Base-by-base conservation (phyloP, 495 filamentous ascomycete genomes). In the Hyaloscypha hepaticicola region DNA sequence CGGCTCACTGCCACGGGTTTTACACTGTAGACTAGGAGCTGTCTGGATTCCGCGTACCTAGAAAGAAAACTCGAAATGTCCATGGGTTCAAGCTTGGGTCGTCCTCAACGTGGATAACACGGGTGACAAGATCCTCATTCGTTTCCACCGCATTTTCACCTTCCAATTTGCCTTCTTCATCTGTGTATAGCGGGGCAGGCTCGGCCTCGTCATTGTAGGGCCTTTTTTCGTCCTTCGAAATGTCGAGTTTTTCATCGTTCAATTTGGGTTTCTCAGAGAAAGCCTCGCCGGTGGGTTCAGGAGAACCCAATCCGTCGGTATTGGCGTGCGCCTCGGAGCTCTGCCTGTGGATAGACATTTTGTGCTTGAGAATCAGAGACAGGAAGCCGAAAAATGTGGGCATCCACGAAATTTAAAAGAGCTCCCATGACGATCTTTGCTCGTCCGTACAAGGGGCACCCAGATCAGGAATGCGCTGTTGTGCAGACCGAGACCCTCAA, bases 51-150 rank as follows among this genome's bases (percentile, higher is more conserved):
- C 12, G 4, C 38, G 12, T 22, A 49, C 62, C 62, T 19, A 64
- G 53, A 21, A 64, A 64, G 33, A 58, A 64, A 3, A 33, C 55
- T n/a, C 62, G 27, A 24, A 64, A 58, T 12, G 62, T 64, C 53
- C 52, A 59, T 19, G 62, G 53, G 21, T 25, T 58, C 52, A 64
- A 25, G 25, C 9, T 45, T 9, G 62, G 62, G 27, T 64, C 62
- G 25, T 64, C 62, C 6, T 58, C 52, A 6, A 64, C 52, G 29
- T 64, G 62, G n/a, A 64, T 22, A 45, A 62, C 49, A 5, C 53
- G 48, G 2, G 60, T 62, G 28, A 62, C 2, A 48, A 62, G 12
- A 24, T 62, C 60, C 22, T 62, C 38, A 14, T 41, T 41, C 38
- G 38, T 41, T 41, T 41, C 38, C 12, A 41, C 38, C 6, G 38